phyloP scores from a whole-genome alignment of 2,329 filamentous ascomycete genomes.

The Aureobasidium sp. region DNA sequence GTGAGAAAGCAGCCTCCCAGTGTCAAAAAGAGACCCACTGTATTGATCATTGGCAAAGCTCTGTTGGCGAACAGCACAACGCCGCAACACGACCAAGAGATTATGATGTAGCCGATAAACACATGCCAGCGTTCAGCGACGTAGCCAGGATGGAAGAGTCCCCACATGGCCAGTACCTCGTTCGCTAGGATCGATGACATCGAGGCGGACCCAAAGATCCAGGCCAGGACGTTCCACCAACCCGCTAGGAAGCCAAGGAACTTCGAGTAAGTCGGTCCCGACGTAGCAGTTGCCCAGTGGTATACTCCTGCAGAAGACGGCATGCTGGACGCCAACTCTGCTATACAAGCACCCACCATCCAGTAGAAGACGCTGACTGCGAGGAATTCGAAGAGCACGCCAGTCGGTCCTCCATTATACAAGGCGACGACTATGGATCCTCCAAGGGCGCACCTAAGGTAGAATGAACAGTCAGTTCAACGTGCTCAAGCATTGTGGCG shows the following conservation, averaged over 20 bases:
- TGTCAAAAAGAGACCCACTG: constrained; percentile 49
- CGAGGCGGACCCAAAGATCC: constrained; percentile 20
- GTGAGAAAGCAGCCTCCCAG: constrained; percentile 50
- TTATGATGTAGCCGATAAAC: constrained; percentile 43
- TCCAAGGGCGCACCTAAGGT: constrained; percentile 31
- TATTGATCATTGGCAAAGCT: constrained; percentile 46
- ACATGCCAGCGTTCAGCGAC: constrained; percentile 44
- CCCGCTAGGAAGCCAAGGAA: constrained; percentile 44
- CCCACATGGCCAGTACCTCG: constrained; percentile 43
- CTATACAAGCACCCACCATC: constrained; percentile 45
- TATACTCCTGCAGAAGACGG: constrained; percentile 38
- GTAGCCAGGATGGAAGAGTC: constrained; percentile 42
- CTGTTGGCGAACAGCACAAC: constrained; percentile 50
- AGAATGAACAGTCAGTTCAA: constrained; percentile 37
- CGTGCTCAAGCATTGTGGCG: not conserved
- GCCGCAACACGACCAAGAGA: constrained; percentile 41
- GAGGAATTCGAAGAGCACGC: constrained; percentile 43
- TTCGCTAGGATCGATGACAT: constrained; percentile 40
- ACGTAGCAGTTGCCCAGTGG: constrained; percentile 47
- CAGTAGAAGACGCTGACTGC: constrained; percentile 45
- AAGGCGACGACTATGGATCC: constrained; percentile 36
- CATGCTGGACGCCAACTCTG: constrained; percentile 40
- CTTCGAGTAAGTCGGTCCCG: constrained; percentile 41
- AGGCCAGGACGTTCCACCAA: constrained; percentile 26
- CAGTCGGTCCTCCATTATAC: constrained; percentile 41